Evolutionary conservation across 305 asterid species (phyloP).

Genomic region (Withania somnifera): DNA sequence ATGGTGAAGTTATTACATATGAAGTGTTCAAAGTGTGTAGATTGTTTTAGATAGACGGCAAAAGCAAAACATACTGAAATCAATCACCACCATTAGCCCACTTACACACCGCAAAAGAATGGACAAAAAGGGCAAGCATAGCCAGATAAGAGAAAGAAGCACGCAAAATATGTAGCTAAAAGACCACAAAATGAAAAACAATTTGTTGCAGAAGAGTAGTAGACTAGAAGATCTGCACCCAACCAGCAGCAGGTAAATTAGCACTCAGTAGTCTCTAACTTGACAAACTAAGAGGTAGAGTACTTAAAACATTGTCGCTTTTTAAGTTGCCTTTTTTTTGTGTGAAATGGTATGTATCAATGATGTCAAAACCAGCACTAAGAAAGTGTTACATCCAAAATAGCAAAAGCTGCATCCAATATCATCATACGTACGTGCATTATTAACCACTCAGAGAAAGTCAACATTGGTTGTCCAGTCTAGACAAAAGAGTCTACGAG

Average conservation of each 20-base stretch:
- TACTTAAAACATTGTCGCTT: not conserved
- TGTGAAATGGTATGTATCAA: not conserved
- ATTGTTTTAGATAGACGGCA: not conserved
- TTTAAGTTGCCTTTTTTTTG: not conserved
- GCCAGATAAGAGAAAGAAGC: not conserved
- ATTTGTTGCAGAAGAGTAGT: not conserved
- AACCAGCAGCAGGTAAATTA: not conserved
- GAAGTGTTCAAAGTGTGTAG: not conserved
- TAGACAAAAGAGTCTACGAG: not conserved
- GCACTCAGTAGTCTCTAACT: not conserved
- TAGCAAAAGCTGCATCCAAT: no score
- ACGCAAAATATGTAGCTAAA: not conserved
- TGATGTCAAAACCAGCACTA: not conserved
- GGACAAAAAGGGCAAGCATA: not conserved
- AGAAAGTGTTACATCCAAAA: not conserved
- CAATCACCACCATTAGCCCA: not conserved
- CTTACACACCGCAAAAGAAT: not conserved
- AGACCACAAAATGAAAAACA: not conserved
- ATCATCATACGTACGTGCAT: no score
- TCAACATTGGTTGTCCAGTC: not conserved
- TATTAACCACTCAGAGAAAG: no score
- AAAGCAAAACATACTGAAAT: not conserved
- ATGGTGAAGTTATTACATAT: no score
- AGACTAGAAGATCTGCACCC: not conserved
- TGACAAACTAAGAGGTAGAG: not conserved